These are phyloP conservation scores for Diaporthe sp. DNA, from an alignment of 2,329 filamentous ascomycete species.

Conservation along the genomic window DNA sequence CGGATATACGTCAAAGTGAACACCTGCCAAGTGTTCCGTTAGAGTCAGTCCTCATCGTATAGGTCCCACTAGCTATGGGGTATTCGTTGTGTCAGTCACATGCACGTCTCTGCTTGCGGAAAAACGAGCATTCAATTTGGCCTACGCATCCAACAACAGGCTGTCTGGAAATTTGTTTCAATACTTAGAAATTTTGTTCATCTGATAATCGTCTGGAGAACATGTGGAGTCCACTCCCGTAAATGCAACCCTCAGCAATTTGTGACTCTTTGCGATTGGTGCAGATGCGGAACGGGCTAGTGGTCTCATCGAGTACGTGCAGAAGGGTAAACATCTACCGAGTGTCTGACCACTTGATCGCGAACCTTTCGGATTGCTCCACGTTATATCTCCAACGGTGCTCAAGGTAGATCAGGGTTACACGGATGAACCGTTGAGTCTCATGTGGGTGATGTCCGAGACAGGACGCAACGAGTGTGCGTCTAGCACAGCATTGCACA, in stretches of 20 bases:
- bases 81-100: not conserved
- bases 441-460: not conserved
- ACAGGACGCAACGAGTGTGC: not conserved
- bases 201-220: not conserved
- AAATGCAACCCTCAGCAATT: not conserved
- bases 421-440: not conserved
- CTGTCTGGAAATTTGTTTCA: not conserved
- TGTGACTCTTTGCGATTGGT: not conserved
- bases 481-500: not conserved
- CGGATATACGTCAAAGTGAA: not conserved
- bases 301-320: not conserved
- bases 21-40: not conserved
- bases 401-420: not conserved
- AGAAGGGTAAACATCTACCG: not conserved
- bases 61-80: rapidly evolving
- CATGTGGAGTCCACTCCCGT: not conserved
- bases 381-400: too few relatives aligned
- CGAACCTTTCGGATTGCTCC: not conserved
- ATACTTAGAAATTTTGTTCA: too few relatives aligned
- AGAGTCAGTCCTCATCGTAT: not conserved
- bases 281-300: not conserved
- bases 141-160: not conserved
- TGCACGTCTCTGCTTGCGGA: not conserved
- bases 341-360: not conserved
- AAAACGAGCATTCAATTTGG: not conserved